A percentile compares a stretch with the other conserved stretches of the same genome.
Conservation (phyloP, 2,329 filamentous ascomycete species). For the Alternaria triticina region DNA sequence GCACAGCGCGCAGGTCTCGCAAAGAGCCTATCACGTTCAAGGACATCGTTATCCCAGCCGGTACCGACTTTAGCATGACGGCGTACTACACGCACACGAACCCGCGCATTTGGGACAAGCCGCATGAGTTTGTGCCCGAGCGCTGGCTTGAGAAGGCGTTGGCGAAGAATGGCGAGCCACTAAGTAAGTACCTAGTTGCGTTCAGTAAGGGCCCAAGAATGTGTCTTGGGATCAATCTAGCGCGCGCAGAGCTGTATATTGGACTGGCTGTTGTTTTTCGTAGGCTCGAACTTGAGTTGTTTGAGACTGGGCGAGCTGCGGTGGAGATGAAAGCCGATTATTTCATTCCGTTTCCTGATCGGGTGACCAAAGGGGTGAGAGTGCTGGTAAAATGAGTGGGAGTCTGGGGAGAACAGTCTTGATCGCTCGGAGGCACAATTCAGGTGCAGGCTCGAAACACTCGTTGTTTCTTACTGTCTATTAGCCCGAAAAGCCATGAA, state of each 20-base stretch:
- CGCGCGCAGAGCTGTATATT: conserved; percentile 4
- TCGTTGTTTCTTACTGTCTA: background rate
- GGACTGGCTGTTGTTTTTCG: background rate
- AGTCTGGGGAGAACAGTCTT: too few species aligned
- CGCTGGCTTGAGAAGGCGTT: background rate
- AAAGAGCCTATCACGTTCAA: background rate
- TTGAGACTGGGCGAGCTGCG: background rate
- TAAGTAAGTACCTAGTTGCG: conserved; percentile 24
- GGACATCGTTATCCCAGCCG: background rate
- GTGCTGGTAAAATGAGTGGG: too few species aligned
- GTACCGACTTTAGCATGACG: background rate
- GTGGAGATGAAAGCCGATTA: too few species aligned
- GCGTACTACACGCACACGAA: background rate
- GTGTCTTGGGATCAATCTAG: conserved; percentile 28
- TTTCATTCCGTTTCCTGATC: too few species aligned
- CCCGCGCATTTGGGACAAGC: background rate
- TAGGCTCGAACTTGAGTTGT: background rate
- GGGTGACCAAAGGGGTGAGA: too few species aligned
- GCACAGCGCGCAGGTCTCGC: background rate
- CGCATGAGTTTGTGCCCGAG: background rate
- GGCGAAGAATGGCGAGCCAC: background rate
- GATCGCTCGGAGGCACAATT: too few species aligned
- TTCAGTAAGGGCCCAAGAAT: conserved; percentile 27
- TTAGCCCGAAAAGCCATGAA: background rate
- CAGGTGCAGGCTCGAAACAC: too few species aligned